A percentile compares a stretch with the other conserved stretches of the same genome.
phyloP scores from a whole-genome alignment of 805 yeast species.

The Debaryomyces castellii region DNA sequence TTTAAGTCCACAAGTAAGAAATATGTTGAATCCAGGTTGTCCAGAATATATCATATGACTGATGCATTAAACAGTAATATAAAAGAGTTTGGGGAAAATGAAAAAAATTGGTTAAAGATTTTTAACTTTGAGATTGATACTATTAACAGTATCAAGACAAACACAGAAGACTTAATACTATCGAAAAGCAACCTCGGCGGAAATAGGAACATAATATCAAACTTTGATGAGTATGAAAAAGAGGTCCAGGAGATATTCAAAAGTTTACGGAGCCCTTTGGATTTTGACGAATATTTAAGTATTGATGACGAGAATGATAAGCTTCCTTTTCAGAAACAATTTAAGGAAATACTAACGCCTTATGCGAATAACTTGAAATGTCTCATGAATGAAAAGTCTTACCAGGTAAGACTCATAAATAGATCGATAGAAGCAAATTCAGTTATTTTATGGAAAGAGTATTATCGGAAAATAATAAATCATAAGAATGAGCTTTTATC shows the following conservation, averaged over 20 bases:
- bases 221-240: slow-evolving; percentile 27
- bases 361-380: slow-evolving; percentile 22
- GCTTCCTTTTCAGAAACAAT: slow-evolving; percentile 12
- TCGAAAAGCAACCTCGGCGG: slow-evolving; percentile 10
- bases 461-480: slow-evolving; percentile 21
- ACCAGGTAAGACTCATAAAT: slow-evolving; percentile 25
- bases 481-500: slow-evolving; percentile 24
- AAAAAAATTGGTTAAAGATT: slow-evolving; percentile 31
- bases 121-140: slow-evolving; percentile 34
- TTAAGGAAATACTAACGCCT: slow-evolving; percentile 20
- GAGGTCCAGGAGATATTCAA: slow-evolving; percentile 29
- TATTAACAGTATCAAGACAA: slow-evolving; percentile 29
- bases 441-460: slow-evolving; percentile 36
- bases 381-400: slow-evolving; percentile 26
- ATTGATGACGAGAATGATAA: slow-evolving; percentile 5
- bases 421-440: slow-evolving; percentile 20
- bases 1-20: slow-evolving; percentile 21
- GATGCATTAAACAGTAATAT: slow-evolving; percentile 23
- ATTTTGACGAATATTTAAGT: slow-evolving; percentile 26
- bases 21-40: slow-evolving; percentile 27
- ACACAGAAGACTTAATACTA: slow-evolving; percentile 29
- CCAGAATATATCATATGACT: slow-evolving; percentile 27
- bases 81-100: slow-evolving; percentile 24
- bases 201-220: slow-evolving; percentile 13
- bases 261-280: slow-evolving; percentile 34